phyloP scores from a whole-genome alignment of 2,329 filamentous ascomycete genomes.

The Rhynchosporium graminicola region DNA sequence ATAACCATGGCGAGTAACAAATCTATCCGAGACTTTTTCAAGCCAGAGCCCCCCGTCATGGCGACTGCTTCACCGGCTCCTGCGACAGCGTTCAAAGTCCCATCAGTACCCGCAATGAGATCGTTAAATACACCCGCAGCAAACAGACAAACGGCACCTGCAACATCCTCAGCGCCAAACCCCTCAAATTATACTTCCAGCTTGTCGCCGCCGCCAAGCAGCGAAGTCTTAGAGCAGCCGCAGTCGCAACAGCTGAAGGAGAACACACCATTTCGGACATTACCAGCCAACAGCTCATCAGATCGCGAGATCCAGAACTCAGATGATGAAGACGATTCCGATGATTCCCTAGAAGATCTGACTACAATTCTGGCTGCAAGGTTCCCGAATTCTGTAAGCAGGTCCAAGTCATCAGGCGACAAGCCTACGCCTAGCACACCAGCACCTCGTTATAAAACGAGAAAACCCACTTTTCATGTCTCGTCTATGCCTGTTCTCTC shows the following conservation, averaged over 20 bases:
- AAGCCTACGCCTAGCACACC: conserved; percentile 20
- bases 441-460: conserved; percentile 23
- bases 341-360: conserved; percentile 55
- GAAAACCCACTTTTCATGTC: conserved; percentile 20
- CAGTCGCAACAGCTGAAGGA: conserved; percentile 6
- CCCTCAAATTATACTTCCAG: conserved; percentile 20
- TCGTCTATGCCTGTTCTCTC: conserved; percentile 54
- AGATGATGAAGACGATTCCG: conserved; percentile 64
- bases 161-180: conserved; percentile 11
- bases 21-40: conserved; percentile 31
- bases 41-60: conserved; percentile 11
- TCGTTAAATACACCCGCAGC: conserved; percentile 10
- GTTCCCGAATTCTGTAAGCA: conserved; percentile 11
- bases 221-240: conserved; percentile 1
- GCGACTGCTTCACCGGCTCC: not conserved
- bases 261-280: not conserved
- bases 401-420: conserved; percentile 23
- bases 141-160: not conserved
- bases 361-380: conserved; percentile 39
- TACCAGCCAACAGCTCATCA: not conserved
- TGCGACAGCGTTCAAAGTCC: conserved; percentile 6
- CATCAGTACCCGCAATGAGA: conserved; percentile 11
- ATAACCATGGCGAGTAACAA: conserved; percentile 24
- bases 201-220: conserved; percentile 26
- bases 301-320: conserved; percentile 61